A percentile compares a stretch with the other conserved stretches of the same genome.
These are phyloP conservation scores for Planoprotostelium fungivorum DNA, from an alignment of 78 protist genomes.

Conservation along the genomic window DNA sequence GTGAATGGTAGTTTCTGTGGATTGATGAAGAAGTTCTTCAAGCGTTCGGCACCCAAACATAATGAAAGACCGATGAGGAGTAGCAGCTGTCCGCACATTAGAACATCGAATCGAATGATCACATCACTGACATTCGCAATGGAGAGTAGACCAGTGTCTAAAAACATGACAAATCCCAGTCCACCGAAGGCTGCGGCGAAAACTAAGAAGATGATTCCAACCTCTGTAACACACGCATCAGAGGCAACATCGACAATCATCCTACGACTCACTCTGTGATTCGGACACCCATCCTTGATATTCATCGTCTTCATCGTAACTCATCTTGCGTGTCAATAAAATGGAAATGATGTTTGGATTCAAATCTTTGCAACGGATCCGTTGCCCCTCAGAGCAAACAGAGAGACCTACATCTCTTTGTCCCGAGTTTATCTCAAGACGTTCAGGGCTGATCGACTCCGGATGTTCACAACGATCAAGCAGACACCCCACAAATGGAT, in stretches of 20 bases:
- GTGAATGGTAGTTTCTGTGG: background rate
- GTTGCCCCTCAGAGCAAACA: too few species aligned
- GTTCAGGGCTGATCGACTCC: too few species aligned
- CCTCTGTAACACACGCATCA: background rate
- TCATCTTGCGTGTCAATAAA: too few species aligned
- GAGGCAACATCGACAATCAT: background rate
- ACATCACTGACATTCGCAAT: background rate
- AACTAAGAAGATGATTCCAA: background rate
- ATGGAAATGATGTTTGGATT: too few species aligned
- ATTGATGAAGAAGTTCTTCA: background rate
- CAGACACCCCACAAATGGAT: too few species aligned
- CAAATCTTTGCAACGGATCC: too few species aligned
- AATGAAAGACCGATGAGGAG: background rate
- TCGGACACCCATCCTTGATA: background rate
- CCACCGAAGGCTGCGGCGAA: background rate
- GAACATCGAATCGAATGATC: background rate
- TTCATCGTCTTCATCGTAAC: background rate
- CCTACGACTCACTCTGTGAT: background rate
- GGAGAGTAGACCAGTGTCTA: background rate
- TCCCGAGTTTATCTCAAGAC: too few species aligned
- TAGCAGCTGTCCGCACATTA: background rate
- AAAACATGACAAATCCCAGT: background rate
- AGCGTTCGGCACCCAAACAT: background rate
- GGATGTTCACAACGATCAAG: too few species aligned
- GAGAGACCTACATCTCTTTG: too few species aligned